phyloP scores from a whole-genome alignment of 2,329 filamentous ascomycete genomes.

The Botryosphaeria dothidea region DNA sequence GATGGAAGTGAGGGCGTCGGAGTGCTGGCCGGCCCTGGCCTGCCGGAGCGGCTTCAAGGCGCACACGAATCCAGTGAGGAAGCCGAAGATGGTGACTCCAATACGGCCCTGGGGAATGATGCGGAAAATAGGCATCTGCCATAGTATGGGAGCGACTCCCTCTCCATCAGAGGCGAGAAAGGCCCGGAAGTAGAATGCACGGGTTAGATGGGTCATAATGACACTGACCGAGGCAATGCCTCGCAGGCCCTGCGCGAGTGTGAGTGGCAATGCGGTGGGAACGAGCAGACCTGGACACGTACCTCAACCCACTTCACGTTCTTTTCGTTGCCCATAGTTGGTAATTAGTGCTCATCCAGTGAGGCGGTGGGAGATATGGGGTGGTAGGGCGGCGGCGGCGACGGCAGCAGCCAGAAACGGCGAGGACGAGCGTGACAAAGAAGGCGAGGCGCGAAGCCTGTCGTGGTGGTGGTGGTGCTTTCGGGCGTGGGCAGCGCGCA shows the following conservation, averaged over 20 bases:
- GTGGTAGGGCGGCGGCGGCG: not conserved
- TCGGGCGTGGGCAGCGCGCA: not conserved
- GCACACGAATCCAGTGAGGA: constrained; percentile 58
- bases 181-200: constrained; percentile 54
- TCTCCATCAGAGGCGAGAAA: constrained; percentile 50
- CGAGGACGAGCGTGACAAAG: not conserved
- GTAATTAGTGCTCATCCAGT: constrained; percentile 10
- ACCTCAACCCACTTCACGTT: constrained; percentile 46
- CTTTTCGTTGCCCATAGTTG: constrained; percentile 31
- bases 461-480: not conserved
- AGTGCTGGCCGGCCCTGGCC: constrained; percentile 47
- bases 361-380: not conserved
- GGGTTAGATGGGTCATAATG: constrained; percentile 54
- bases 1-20: constrained; percentile 49
- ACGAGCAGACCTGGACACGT: constrained; percentile 22
- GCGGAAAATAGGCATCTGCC: constrained; percentile 56
- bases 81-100: constrained; percentile 58
- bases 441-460: not conserved
- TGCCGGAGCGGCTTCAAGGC: constrained; percentile 57
- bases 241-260: constrained; percentile 46
- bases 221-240: constrained; percentile 57
- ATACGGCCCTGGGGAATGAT: constrained; percentile 57
- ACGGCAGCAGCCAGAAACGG: not conserved
- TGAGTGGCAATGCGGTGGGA: constrained; percentile 1
- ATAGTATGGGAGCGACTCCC: constrained; percentile 45